A percentile compares a stretch with the other conserved stretches of the same genome.
Conservation (phyloP, 1,139 yeast genomes). For the Sugiyamaella pinicola region DNA sequence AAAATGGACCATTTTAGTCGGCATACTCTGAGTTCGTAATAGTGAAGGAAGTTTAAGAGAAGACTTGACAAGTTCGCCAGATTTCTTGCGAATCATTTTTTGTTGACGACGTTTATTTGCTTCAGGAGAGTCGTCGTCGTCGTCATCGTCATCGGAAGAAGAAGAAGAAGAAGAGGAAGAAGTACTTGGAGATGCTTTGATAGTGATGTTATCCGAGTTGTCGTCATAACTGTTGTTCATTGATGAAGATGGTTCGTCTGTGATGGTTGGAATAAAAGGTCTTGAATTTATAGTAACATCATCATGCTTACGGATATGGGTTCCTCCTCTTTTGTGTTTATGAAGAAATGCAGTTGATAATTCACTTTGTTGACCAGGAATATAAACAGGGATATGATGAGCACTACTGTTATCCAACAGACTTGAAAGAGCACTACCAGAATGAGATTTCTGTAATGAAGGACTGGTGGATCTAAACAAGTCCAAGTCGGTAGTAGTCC, state of each 20-base stretch:
- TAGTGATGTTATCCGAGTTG: slow-evolving; percentile 18
- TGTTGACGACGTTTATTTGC: slow-evolving; percentile 16
- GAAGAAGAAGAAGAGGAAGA: too few relatives aligned
- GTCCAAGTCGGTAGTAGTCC: neutral
- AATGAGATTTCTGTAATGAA: slow-evolving; percentile 13
- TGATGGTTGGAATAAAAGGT: neutral
- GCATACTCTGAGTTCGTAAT: slow-evolving; percentile 63
- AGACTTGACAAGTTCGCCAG: slow-evolving; percentile 79
- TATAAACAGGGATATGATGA: slow-evolving; percentile 20
- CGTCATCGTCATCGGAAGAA: slow-evolving; percentile 1
- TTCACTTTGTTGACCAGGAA: slow-evolving; percentile 22
- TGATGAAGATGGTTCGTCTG: slow-evolving; percentile 1
- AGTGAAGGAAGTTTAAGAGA: slow-evolving; percentile 59
- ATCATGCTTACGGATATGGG: slow-evolving; percentile 16
- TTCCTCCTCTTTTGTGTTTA: slow-evolving; percentile 26
- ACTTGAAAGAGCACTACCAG: slow-evolving; percentile 17
- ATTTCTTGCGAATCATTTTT: slow-evolving; percentile 63
- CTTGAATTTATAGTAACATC: slow-evolving; percentile 1
- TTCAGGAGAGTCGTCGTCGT: slow-evolving; percentile 15
- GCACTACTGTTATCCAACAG: slow-evolving; percentile 3
- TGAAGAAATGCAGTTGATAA: slow-evolving; percentile 27
- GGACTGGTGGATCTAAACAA: slow-evolving; percentile 9
- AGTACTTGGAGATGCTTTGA: slow-evolving; percentile 15
- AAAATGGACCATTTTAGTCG: slow-evolving; percentile 80
- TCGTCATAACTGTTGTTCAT: slow-evolving; percentile 3